Evolutionary conservation across 2,329 filamentous ascomycete species (phyloP).

Genomic region (Epichloe aotearoae): DNA sequence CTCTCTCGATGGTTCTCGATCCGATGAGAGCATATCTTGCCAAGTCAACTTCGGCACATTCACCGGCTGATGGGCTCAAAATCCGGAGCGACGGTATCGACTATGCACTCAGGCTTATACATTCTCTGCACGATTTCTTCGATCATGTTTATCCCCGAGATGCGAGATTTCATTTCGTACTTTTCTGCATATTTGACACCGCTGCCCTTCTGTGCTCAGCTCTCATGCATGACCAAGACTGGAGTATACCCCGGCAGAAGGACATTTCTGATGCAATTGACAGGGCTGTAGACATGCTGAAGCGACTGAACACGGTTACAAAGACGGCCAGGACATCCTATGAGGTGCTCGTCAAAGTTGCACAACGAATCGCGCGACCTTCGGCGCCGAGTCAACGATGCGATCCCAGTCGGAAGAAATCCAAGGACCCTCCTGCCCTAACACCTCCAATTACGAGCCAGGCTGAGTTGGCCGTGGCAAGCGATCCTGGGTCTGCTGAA

Average conservation of each 20-base stretch:
- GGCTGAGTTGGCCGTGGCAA: neutral
- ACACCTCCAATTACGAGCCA: constrained; percentile 5
- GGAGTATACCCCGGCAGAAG: constrained; percentile 25
- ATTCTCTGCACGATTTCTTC: constrained; percentile 26
- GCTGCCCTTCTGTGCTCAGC: constrained; percentile 37
- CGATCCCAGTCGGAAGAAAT: constrained; percentile 1
- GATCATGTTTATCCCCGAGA: constrained; percentile 30
- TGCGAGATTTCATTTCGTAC: constrained; percentile 34
- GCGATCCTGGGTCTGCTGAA: constrained; percentile 1
- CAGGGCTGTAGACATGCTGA: constrained; percentile 21
- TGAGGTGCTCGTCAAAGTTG: constrained; percentile 18
- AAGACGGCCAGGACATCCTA: constrained; percentile 20
- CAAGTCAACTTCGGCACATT: constrained; percentile 16
- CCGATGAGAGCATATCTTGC: constrained; percentile 34
- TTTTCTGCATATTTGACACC: constrained; percentile 38
- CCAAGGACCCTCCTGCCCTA: constrained; percentile 3
- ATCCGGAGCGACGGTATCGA: constrained; percentile 30
- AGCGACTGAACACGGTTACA: constrained; percentile 16
- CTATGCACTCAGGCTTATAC: constrained; percentile 29
- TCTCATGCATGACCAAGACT: constrained; percentile 34
- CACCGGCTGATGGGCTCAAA: constrained; percentile 19
- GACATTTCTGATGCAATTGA: constrained; percentile 27
- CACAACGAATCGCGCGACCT: constrained; percentile 10
- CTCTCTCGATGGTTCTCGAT: constrained; percentile 30
- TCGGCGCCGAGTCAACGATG: constrained; percentile 2